Conservation (phyloP, 2,329 filamentous ascomycete species). For the Fusarium miscanthi region DNA sequence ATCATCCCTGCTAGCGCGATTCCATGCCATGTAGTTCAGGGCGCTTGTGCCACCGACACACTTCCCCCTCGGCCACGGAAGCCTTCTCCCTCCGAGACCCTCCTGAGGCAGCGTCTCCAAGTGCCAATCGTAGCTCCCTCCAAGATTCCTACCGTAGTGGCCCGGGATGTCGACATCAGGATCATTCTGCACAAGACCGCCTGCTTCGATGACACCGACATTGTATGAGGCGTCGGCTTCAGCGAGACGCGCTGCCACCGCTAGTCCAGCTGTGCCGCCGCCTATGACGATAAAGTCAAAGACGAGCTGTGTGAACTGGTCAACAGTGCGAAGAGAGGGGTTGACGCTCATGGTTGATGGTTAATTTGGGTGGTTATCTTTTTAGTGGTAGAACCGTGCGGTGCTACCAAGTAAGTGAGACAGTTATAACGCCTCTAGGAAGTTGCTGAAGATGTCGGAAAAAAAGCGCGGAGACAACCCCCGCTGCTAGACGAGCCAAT, state of each 20-base stretch:
- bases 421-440: conserved; percentile 12
- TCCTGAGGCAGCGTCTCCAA: conserved; percentile 54
- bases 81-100: conserved; percentile 52
- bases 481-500: not conserved
- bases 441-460: not conserved
- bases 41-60: conserved; percentile 72
- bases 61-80: conserved; percentile 57
- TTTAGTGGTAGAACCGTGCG: not conserved
- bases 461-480: not conserved
- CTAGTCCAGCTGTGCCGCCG: conserved; percentile 66
- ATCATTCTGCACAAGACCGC: conserved; percentile 43
- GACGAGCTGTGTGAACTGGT: conserved; percentile 39
- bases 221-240: conserved; percentile 50
- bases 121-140: conserved; percentile 55
- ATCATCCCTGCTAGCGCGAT: conserved; percentile 58
- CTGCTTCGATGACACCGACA: conserved; percentile 50
- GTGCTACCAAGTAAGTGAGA: not conserved
- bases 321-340: conserved; percentile 5
- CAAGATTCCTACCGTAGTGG: conserved; percentile 51
- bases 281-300: conserved; percentile 60
- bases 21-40: conserved; percentile 69
- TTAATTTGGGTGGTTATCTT: not conserved
- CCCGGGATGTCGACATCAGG: conserved; percentile 55
- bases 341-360: conserved; percentile 13
- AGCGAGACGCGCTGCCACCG: conserved; percentile 60